Base-by-base conservation (phyloP, 306 rosid species). In the Erythrophleum fordii region DNA sequence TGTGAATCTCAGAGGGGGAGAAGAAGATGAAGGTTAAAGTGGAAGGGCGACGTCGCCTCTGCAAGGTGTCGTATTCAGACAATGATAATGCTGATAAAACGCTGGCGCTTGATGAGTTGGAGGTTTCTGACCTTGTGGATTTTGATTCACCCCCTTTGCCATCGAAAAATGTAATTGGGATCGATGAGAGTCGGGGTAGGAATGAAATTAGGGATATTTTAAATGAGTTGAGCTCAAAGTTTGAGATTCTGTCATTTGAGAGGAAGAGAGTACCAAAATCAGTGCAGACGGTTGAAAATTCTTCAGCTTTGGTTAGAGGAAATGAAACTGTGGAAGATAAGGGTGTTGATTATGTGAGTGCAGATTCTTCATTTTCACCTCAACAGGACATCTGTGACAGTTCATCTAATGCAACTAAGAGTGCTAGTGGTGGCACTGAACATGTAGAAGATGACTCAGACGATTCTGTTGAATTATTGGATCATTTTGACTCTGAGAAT, bases 201-300 rank as follows among this genome's bases (percentile, higher is more conserved):
- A 90, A 64, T 84, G 97, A 91, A 73, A 95, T 93, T 73, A 89
- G 89, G 86, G 97, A 92, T 83, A 95, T 95, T 44, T 88, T 93
- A 29, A 78, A 79, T 39, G 93, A 93, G 28, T 86, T 95, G 86
- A 91, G 81, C 76, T 83, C 97, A 3, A 95, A 53, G 86, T 93
- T 95, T 73, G 97, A 89, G 83, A 67, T 79, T 67, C 70, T 93
- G 69, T 91, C 99, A 3, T 84, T 93, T 49, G 92, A 91, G 73
- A 93, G 84, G 82, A 89, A 83, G 79, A 81, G 49, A n/a, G 71
- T 25, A 52, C 69, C 84, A 0, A 87, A 82, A 53, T 73, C 77
- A 60, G 5, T 28, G 3, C 83, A 45, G 0, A 5, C 35, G 11
- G 77, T 77, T 48, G 92, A 77, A 45, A 72, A 67, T 60, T 65